A percentile compares a stretch with the other conserved stretches of the same genome.
Evolutionary conservation across 768 basidiomycete genomes (phyloP).

Genomic region (Lactifluus volemus): DNA sequence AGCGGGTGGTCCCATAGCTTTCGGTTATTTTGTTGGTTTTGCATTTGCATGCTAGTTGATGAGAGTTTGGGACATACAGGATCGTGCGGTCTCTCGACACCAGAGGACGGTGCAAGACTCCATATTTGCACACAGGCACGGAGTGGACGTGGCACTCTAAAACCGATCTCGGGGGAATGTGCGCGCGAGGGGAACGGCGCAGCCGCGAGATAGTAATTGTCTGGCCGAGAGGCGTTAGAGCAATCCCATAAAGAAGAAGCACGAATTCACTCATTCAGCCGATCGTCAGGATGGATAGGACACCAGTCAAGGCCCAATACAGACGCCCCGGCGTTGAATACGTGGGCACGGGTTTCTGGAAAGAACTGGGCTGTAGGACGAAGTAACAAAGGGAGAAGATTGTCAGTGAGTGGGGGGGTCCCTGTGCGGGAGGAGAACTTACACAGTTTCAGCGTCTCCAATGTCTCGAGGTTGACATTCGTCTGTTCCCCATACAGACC

Average conservation of each 20-base stretch:
- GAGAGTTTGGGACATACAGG: slow-evolving; percentile 26
- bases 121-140: slow-evolving; percentile 83
- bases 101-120: slow-evolving; percentile 36
- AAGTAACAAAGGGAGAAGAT: background rate
- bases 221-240: slow-evolving; percentile 27
- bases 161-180: slow-evolving; percentile 59
- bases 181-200: slow-evolving; percentile 59
- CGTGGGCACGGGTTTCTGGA: slow-evolving; percentile 48
- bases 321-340: slow-evolving; percentile 83
- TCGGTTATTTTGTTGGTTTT: background rate
- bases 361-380: slow-evolving; percentile 45
- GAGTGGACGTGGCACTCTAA: slow-evolving; percentile 43
- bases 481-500: slow-evolving; percentile 54
- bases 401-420: background rate
- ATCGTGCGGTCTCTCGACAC: slow-evolving; percentile 37
- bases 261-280: slow-evolving; percentile 35
- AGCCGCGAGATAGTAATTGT: slow-evolving; percentile 78
- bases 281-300: slow-evolving; percentile 58
- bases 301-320: slow-evolving; percentile 96
- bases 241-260: too few relatives aligned
- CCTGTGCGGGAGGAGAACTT: slow-evolving; percentile 19
- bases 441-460: slow-evolving; percentile 55
- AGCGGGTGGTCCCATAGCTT: slow-evolving; percentile 11
- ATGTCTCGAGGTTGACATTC: slow-evolving; percentile 40
- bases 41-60: background rate